These are phyloP conservation scores for Parastagonospora avenae DNA, from an alignment of 2,329 filamentous ascomycete species.

Conservation along the genomic window DNA sequence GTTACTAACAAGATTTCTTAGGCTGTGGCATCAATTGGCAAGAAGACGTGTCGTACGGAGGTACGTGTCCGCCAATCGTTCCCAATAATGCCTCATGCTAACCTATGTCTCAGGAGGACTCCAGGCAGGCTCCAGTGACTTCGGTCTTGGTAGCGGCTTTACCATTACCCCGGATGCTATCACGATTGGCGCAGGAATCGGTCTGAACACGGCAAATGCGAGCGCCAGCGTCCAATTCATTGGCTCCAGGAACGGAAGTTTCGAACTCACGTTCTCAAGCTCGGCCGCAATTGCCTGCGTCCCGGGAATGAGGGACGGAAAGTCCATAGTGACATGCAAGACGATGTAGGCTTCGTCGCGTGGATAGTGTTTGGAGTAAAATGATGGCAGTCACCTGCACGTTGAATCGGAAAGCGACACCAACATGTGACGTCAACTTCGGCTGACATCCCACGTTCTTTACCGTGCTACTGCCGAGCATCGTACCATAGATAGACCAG, in stretches of 20 bases:
- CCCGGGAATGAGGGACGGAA: too few species aligned
- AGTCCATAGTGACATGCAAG: too few species aligned
- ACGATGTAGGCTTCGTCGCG: too few species aligned
- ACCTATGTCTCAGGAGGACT: slow-evolving; percentile 7
- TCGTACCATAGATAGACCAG: too few species aligned
- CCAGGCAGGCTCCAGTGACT: slow-evolving; percentile 12
- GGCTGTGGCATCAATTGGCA: slow-evolving; percentile 18
- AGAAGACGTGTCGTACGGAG: slow-evolving; percentile 10
- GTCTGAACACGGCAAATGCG: slow-evolving; percentile 9
- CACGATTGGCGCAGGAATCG: slow-evolving; percentile 8
- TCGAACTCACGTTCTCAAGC: slow-evolving; percentile 7
- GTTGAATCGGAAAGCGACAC: too few species aligned
- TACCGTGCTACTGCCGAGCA: too few species aligned
- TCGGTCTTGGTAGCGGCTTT: slow-evolving; percentile 13
- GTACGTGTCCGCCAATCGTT: background rate
- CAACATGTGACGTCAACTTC: too few species aligned
- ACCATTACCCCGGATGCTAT: slow-evolving; percentile 8
- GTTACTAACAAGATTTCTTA: background rate
- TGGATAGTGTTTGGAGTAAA: too few species aligned
- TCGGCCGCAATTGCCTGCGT: too few species aligned
- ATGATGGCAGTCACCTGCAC: too few species aligned
- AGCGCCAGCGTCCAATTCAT: slow-evolving; percentile 11
- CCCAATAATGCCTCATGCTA: background rate
- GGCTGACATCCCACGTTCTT: too few species aligned
- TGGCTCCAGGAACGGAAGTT: slow-evolving; percentile 8